Evolutionary conservation across 805 yeast genomes (phyloP), one percentile per base, ranked within the genome.

Genomic region (Saccharomycopsis fermentans): DNA sequence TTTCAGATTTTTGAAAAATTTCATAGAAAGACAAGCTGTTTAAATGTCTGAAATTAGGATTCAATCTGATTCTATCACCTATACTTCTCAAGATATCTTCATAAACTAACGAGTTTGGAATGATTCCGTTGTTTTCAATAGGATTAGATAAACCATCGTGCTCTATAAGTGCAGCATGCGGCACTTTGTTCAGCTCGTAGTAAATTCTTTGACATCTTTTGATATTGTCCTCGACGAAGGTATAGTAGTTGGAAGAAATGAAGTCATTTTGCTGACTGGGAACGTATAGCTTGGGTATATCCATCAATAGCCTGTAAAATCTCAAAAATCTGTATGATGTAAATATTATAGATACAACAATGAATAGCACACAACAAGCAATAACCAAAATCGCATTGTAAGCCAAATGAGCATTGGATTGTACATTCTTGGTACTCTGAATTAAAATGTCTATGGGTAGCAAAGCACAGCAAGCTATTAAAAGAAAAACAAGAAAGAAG

Each of bases 391-490:
- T 52, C 6, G 63, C 50, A 39, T 56, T 61, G 29, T 52, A 52
- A 9, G 63, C 63, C 9, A 61, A 48, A 40, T 59, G 57, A 4
- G 52, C 59, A 29, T 39, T 55, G 19, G 53, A 36, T n/a, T 54
- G 57, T 2, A 47, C 54, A 32, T 56, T 61, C 16, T 56, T 59
- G 1, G 63, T 61, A 19, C 57, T 58, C 24, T 61, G 63, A 48
- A 59, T 56, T n/a, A 61, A 21, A 11, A 62, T 61, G 37, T 61
- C 63, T 11, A 61, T 54, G 12, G 63, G 63, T 6, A 61, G 51
- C 17, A 61, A 43, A 8, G 63, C 54, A 40, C 55, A 48, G 9
- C 57, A 17, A 5, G 55, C 55, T 3, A 61, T 43, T 29, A 61
- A 61, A 14, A 59, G 39, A 17, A 58, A 17, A 19, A 61, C 27